Base-by-base conservation (phyloP, 2,329 filamentous ascomycete species). In the Volutella citrinella region DNA sequence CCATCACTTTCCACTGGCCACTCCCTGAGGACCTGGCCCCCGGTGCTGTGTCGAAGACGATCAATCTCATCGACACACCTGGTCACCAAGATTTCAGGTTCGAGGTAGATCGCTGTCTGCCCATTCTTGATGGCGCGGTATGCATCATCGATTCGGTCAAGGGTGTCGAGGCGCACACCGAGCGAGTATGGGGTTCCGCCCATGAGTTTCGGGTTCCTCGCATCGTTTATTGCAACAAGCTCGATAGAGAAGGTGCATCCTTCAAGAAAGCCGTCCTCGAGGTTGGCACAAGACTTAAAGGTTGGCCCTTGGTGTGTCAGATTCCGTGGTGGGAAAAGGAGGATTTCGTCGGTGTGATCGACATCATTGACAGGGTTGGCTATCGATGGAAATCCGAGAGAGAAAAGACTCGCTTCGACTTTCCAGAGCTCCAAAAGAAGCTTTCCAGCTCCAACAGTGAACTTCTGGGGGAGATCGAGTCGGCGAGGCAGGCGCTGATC, bases 11-110 rank as follows among this genome's bases (percentile, higher is more conserved):
- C 60, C 75, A 84, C 44, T 98, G 93, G 93, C 93, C 93, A 6
- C 82, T 80, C 7, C 57, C 67, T 23, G 57, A 67, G 20, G 53
- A 66, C 35, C 61, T 61, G 17, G 56, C 52, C n/a, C 64, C 58
- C 1, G 64, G 60, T 43, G 56, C 54, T 37, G 51, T 55, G 30
- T 66, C 66, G 62, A 78, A 91, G 57, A 86, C 81, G 6, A 82
- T 95, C 60, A 95, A 95, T 56, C 69, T 95, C 3, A 97, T 98
- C 40, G 93, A 98, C 59, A 97, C 93, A 0, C 93, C 93, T 3
- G 93, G 93, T 2, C 93, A 98, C 56, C 90, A 94, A 15, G 93
- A 98, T 59, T 98, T 98, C 52, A 89, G 91, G 1, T 97, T 97
- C 54, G 93, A 98, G 60, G 93, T 97, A 4, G 76, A 96, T 46